Base-by-base conservation (phyloP, 768 basidiomycete species). In the Russula virescens region DNA sequence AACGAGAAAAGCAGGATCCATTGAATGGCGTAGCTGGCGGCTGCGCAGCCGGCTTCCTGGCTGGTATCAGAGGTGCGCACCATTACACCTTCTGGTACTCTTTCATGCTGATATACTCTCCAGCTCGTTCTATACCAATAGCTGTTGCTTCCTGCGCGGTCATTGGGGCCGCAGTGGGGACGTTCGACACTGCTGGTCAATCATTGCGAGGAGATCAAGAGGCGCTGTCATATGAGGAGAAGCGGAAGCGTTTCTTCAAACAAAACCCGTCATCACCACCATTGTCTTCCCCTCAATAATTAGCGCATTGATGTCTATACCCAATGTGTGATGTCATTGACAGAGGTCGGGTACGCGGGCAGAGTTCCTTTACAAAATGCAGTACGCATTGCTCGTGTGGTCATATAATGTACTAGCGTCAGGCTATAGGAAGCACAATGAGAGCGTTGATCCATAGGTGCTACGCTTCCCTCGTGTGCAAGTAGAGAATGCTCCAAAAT, bases 41-140 rank as follows among this genome's bases (percentile, higher is more conserved):
- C 60, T 96, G 94, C 76, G 94, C 94, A 52, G 94, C 94, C 55
- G 94, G 94, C 50, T 93, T 96, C 76, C 76, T 96, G 65, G 91
- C 91, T 34, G 94, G 94, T 57, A 75, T 95, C 60, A 82, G 91
- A 78, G 81, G 91, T 93, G 69, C 45, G 82, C 75, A 13, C 47
- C 35, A 55, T 58, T 54, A 19, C 48, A 34, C 18, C 63, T 23
- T 25, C 31, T 31, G 35, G 23, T 45, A 23, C 43, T 8, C 59
- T 40, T 53, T 63, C 31, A 55, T 58, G 23, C 40, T 23, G 14
- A 47, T 26, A 66, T 71, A 38, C 66, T 2, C 60, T 68, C 21
- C 66, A 95, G 93, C 84, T 57, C 88, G 89, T 63, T 97, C 94
- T 35, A 69, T 96, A 67, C 94, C 94, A 7, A 77, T 87, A 71